Base-by-base conservation (phyloP, 805 yeast species). In the Kodamaea neixiangensis region DNA sequence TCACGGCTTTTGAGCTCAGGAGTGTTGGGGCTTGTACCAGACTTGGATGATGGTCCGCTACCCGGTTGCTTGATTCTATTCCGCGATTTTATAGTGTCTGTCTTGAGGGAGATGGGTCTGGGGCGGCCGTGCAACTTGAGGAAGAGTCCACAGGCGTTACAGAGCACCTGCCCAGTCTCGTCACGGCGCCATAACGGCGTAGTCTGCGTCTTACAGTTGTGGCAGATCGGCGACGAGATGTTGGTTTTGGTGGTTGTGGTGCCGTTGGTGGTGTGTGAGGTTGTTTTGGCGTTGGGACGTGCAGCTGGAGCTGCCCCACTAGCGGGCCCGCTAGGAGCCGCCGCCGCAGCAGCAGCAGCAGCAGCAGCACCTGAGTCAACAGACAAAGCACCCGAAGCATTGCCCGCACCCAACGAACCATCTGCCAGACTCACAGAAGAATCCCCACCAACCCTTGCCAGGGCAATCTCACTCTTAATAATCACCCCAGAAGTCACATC, bases 151-250 rank as follows among this genome's bases (percentile, higher is more conserved):
- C 97, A 90, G 7, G 98, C 98, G 71, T 92, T 92, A 68, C 98
- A 92, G 44, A 92, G 77, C 31, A 92, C 96, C 60, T 73, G 78
- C 13, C 96, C 96, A 9, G 88, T 82, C 62, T 91, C 97, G 69
- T 92, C 97, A 56, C 97, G 78, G 68, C 97, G 80, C 97, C 97
- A 92, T 22, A 92, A 73, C 1, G 98, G 97, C 1, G 98, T 92
- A 1, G 94, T 92, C 52, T 90, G 87, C 1, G 98, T 92, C 61
- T 86, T 81, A 72, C 98, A 92, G 68, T 92, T 92, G 59, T 87
- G 89, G 67, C 98, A 92, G 18, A 86, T 78, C 3, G 96, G 89
- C 31, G 82, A 73, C 11, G 85, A 67, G 54, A 82, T 80, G 60
- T 80, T 83, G 14, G 84, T 76, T 57, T 82, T 83, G 14, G 86